Conservation (phyloP, 2,329 filamentous ascomycete genomes). For the Colletotrichum sp. region DNA sequence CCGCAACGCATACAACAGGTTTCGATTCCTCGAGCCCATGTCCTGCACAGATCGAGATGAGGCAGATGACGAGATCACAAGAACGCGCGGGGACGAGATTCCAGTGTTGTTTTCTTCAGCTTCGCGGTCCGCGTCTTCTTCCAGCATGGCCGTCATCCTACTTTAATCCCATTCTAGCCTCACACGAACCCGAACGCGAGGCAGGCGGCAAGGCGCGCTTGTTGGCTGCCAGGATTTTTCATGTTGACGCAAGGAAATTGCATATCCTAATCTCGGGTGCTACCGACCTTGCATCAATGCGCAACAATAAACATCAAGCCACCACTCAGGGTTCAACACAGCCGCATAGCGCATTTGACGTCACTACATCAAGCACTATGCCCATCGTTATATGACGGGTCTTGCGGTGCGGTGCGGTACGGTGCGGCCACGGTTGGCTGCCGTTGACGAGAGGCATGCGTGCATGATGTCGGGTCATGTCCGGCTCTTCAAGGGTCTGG, state of each 20-base stretch:
- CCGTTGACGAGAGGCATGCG: not conserved
- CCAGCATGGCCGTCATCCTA: not conserved
- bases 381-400: slow-evolving; percentile 15
- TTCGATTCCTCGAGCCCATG: not conserved
- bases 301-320: slow-evolving; percentile 2
- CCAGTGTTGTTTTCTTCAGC: not conserved
- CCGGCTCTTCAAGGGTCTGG: not conserved
- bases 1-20: not conserved
- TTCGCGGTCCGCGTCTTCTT: not conserved
- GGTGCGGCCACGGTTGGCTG: not conserved
- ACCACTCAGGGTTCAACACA: slow-evolving; percentile 7
- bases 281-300: slow-evolving; percentile 9
- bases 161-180: not conserved
- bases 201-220: not conserved
- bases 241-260: slow-evolving; percentile 10
- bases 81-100: not conserved
- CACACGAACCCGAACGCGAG: not conserved
- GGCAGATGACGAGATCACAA: not conserved
- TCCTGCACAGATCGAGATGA: not conserved
- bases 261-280: slow-evolving; percentile 16
- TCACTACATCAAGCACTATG: slow-evolving; percentile 6
- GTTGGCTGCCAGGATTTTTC: not conserved
- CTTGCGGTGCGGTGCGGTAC: not conserved
- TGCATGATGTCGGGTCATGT: not conserved
- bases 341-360: slow-evolving; percentile 1